Base-by-base conservation (phyloP, 805 yeast species). In the Starmera caribaea region DNA sequence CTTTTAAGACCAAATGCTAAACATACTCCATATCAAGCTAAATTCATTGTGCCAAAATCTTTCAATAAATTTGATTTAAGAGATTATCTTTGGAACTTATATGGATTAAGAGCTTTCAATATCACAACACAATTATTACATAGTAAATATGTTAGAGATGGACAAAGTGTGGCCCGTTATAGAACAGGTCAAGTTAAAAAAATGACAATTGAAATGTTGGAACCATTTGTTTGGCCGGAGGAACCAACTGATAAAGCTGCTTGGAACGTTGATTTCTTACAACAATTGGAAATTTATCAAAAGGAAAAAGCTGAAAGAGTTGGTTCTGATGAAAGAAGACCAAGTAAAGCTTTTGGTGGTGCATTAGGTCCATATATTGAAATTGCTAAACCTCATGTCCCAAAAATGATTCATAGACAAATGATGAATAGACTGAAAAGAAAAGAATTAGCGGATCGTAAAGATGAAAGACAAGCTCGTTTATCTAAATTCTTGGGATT, bases 11-110 rank as follows among this genome's bases (percentile, higher is more conserved):
- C 97, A 34, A 84, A 84, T 54, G 96, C 97, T n/a, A 85, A 85
- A 55, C 95, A 86, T 62, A 84, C 96, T 0, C 99, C 99, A 36
- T 89, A 84, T 64, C 97, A 88, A 62, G 97, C 97, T 37, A 88
- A 87, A 59, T 92, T 92, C 62, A 76, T 85, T 47, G 98, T 94
- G 15, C 98, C 99, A 13, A 77, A 83, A 55, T 76, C 85, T 40
- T 89, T 92, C 71, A 92, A 92, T 68, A 90, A 89, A 60, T 69
- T 92, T 65, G 97, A 90, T 60, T 70, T 92, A 45, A 76, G 98
- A 60, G 99, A 92, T 64, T 92, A 92, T 57, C 69, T 92, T 46
- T 92, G 79, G 74, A 79, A 89, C 52, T 68, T 92, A 5, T 92
- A 92, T 55, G 96, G 96, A 2, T 69, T 92, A 44, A 73, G 96